These are phyloP conservation scores for Brassica napus DNA, from an alignment of 345 rosid species.

Conservation along the genomic window Da-Ae NC_063447.1:5716001-5716500, in stretches of 20 bases:
- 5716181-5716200: not conserved
- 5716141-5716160: not conserved
- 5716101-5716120: not conserved
- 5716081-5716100: slow-evolving; percentile 11
- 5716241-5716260: not conserved
- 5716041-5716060: slow-evolving; percentile 22
- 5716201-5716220: not conserved
- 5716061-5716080: slow-evolving; percentile 24
- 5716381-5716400: too few species aligned
- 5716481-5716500: too few species aligned
- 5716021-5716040: not conserved
- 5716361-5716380: too few species aligned
- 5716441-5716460: too few species aligned
- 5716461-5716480: too few species aligned
- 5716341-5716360: too few species aligned
- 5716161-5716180: not conserved
- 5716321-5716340: too few species aligned
- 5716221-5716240: not conserved
- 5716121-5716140: not conserved
- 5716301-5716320: too few species aligned
- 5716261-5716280: too few species aligned
- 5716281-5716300: too few species aligned
- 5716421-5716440: too few species aligned
- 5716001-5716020: not conserved
- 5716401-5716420: too few species aligned